These are phyloP conservation scores for Zygoascus biomembranicola DNA, from an alignment of 805 yeast genomes.

Conservation along the genomic window DNA sequence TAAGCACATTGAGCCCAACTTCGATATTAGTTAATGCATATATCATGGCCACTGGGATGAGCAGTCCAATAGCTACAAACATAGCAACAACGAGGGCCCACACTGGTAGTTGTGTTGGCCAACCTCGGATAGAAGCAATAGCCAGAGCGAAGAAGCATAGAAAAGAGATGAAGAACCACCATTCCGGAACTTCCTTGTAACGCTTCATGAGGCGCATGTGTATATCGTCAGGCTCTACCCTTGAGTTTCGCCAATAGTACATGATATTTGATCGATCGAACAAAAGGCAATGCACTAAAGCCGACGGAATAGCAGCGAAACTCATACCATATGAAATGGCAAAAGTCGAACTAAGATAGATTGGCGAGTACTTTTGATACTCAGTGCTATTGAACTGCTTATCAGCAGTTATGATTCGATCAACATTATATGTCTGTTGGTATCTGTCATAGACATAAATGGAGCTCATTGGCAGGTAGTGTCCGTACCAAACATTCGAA, in stretches of 20 bases:
- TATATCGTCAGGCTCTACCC: constrained; percentile 39
- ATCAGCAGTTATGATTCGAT: constrained; percentile 35
- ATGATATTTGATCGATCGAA: constrained; percentile 51
- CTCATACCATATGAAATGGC: constrained; percentile 53
- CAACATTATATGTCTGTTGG: constrained; percentile 42
- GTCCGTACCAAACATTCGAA: constrained; percentile 50
- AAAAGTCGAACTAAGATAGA: constrained; percentile 50
- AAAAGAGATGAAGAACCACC: constrained; percentile 48
- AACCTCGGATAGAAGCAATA: constrained; percentile 32
- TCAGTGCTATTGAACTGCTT: constrained; percentile 34
- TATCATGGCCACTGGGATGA: constrained; percentile 55
- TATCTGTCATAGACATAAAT: constrained; percentile 44
- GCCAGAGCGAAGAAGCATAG: constrained; percentile 39
- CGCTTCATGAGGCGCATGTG: constrained; percentile 48
- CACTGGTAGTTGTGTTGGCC: constrained; percentile 45
- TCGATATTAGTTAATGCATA: constrained; percentile 54
- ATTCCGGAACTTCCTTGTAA: constrained; percentile 51
- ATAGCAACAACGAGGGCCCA: constrained; percentile 55
- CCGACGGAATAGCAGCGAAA: constrained; percentile 57
- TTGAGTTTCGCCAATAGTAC: constrained; percentile 38
- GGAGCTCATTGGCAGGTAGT: constrained; percentile 48
- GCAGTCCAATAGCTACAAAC: constrained; percentile 41
- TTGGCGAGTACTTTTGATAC: constrained; percentile 54
- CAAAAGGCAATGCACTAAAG: constrained; percentile 47
- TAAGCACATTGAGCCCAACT: constrained; percentile 52